phyloP scores from a whole-genome alignment of 2,329 filamentous ascomycete species.

The Malbranchea cinnamomea region DNA sequence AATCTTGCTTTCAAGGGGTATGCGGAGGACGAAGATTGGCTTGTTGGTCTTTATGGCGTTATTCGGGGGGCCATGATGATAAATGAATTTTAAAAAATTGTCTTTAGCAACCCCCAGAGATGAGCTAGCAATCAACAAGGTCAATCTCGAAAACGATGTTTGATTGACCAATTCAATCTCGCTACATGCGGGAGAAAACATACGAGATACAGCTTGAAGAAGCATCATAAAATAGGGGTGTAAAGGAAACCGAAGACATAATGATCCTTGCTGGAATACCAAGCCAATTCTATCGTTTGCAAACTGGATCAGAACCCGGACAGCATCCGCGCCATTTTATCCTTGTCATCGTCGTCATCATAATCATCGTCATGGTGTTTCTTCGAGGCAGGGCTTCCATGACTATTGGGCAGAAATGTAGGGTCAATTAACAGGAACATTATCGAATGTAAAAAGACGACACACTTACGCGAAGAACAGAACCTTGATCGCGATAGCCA shows the following conservation, averaged over 20 bases:
- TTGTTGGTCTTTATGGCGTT: slow-evolving; percentile 1
- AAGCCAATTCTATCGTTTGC: neutral
- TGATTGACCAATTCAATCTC: slow-evolving; percentile 2
- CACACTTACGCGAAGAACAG: slow-evolving; percentile 70
- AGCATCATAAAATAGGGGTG: neutral
- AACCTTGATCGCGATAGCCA: slow-evolving; percentile 89
- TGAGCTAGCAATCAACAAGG: slow-evolving; percentile 7
- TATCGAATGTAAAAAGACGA: neutral
- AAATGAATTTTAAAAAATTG: slow-evolving; percentile 5
- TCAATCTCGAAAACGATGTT: slow-evolving; percentile 3
- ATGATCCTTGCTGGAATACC: neutral
- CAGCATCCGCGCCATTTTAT: slow-evolving; percentile 19
- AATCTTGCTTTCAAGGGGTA: slow-evolving; percentile 5
- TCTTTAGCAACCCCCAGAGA: slow-evolving; percentile 6
- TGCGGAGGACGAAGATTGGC: no score
- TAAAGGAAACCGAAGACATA: neutral
- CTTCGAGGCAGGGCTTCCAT: slow-evolving; percentile 46
- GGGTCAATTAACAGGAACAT: neutral
- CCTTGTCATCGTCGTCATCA: slow-evolving; percentile 18
- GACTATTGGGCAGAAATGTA: slow-evolving; percentile 20
- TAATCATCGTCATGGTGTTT: slow-evolving; percentile 23
- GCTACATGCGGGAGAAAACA: slow-evolving; percentile 2
- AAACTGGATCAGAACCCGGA: slow-evolving; percentile 10
- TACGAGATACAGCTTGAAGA: neutral
- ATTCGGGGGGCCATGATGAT: slow-evolving; percentile 6